Conservation (phyloP, 805 yeast genomes). For the Kluyveromyces starmeri region DNA sequence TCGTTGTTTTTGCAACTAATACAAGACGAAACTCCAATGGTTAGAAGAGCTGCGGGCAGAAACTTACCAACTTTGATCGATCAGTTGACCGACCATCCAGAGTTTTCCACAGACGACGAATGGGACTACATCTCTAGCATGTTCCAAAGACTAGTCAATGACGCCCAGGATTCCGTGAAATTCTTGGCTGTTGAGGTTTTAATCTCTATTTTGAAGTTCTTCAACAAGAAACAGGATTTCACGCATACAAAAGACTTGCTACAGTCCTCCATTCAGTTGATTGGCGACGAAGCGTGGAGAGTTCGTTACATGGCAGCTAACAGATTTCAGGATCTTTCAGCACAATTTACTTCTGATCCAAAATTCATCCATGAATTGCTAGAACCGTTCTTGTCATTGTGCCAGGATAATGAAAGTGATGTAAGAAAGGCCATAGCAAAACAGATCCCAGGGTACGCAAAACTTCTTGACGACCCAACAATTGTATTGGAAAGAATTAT, state of each 20-base stretch:
- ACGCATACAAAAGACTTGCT: slow-evolving; percentile 57
- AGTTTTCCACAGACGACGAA: slow-evolving; percentile 44
- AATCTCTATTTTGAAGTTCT: slow-evolving; percentile 67
- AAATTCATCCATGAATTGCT: slow-evolving; percentile 42
- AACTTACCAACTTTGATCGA: slow-evolving; percentile 70
- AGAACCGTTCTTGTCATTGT: slow-evolving; percentile 59
- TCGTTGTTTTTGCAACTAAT: slow-evolving; percentile 60
- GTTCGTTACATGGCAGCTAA: slow-evolving; percentile 98
- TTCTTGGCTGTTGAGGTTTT: slow-evolving; percentile 82
- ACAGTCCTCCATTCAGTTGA: slow-evolving; percentile 57
- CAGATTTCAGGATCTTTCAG: slow-evolving; percentile 66
- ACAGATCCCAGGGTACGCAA: slow-evolving; percentile 72
- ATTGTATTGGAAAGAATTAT: slow-evolving; percentile 60
- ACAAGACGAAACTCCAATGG: slow-evolving; percentile 95
- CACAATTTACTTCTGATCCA: slow-evolving; percentile 49
- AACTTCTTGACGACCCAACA: slow-evolving; percentile 38
- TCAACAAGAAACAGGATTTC: slow-evolving; percentile 47
- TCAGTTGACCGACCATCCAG: slow-evolving; percentile 41
- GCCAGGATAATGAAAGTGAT: slow-evolving; percentile 93
- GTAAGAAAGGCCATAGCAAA: slow-evolving; percentile 92
- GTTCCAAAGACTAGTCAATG: slow-evolving; percentile 70
- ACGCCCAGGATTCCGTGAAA: slow-evolving; percentile 92
- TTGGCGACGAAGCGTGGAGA: slow-evolving; percentile 92
- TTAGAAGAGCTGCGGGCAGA: slow-evolving; percentile 86
- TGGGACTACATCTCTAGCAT: slow-evolving; percentile 74